These are phyloP conservation scores for Cytospora mali DNA, from an alignment of 2,329 filamentous ascomycete genomes.

Conservation along the genomic window DNA sequence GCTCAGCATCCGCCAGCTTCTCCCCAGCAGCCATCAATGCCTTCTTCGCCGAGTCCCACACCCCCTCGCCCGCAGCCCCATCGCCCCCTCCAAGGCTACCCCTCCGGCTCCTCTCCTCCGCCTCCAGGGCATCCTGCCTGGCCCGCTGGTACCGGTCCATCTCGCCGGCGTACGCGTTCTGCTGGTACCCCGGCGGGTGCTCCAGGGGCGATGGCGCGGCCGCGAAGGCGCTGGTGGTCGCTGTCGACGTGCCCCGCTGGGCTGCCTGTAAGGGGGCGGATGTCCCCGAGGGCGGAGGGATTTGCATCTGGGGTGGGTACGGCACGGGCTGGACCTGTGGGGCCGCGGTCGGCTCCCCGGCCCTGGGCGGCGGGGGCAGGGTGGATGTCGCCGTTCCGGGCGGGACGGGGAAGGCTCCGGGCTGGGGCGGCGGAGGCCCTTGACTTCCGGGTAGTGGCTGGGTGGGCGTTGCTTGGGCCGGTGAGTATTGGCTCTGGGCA, in stretches of 20 bases:
- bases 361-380: constrained; percentile 56
- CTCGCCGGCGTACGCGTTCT: constrained; percentile 56
- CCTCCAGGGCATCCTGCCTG: constrained; percentile 41
- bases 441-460: constrained; percentile 35
- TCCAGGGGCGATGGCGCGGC: constrained; percentile 36
- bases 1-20: constrained; percentile 60
- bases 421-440: constrained; percentile 58
- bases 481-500: constrained; percentile 38
- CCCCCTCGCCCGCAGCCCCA: constrained; percentile 44
- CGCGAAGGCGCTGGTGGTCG: constrained; percentile 32
- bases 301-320: constrained; percentile 53
- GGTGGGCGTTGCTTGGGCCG: constrained; percentile 48
- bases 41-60: constrained; percentile 61
- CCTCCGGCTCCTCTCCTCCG: constrained; percentile 34
- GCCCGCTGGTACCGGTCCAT: constrained; percentile 51
- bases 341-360: constrained; percentile 44
- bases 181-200: constrained; percentile 59
- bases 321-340: constrained; percentile 39
- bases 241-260: constrained; percentile 48
- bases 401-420: constrained; percentile 56
- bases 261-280: constrained; percentile 35
- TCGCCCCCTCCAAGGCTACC: constrained; percentile 23
- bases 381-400: constrained; percentile 34
- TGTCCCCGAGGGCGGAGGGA: constrained; percentile 46
- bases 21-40: constrained; percentile 59